phyloP scores from a whole-genome alignment of 306 rosid species.

The Nissolia schottii region DNA sequence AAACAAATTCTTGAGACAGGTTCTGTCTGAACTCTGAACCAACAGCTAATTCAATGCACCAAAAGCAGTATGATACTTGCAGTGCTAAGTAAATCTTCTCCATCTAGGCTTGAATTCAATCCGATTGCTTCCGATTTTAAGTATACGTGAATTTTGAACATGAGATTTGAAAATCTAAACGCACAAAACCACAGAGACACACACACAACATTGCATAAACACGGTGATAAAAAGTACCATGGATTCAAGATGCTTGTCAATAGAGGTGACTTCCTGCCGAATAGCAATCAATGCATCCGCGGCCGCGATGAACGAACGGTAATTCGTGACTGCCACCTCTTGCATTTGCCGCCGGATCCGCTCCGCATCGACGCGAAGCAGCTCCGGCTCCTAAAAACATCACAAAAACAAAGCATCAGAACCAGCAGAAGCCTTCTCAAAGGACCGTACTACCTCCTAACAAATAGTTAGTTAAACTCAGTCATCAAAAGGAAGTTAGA shows the following conservation, averaged over 20 bases:
- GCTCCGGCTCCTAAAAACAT: slow-evolving; percentile 77
- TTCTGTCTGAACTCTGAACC: not conserved
- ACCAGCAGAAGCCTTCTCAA: too few species aligned
- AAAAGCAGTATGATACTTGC: not conserved
- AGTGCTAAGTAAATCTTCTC: not conserved
- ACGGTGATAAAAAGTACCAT: slow-evolving; percentile 1
- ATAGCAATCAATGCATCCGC: slow-evolving; percentile 85
- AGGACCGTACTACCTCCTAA: too few species aligned
- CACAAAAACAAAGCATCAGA: not conserved
- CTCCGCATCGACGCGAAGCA: slow-evolving; percentile 97
- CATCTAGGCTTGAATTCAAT: not conserved
- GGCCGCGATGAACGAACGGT: slow-evolving; percentile 87
- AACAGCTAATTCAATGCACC: not conserved
- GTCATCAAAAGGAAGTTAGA: too few species aligned
- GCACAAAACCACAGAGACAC: not conserved
- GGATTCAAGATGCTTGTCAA: slow-evolving; percentile 38
- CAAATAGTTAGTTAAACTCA: too few species aligned
- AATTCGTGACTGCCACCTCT: slow-evolving; percentile 90
- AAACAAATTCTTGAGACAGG: too few species aligned
- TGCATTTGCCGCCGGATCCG: slow-evolving; percentile 98
- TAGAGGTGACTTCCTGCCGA: slow-evolving; percentile 65
- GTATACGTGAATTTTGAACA: not conserved
- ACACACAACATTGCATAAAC: not conserved
- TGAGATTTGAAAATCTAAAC: not conserved
- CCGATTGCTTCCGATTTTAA: too few species aligned